phyloP scores from a whole-genome alignment of 1,284 basidiomycete genomes.

The Trichosporon sp. region DNA sequence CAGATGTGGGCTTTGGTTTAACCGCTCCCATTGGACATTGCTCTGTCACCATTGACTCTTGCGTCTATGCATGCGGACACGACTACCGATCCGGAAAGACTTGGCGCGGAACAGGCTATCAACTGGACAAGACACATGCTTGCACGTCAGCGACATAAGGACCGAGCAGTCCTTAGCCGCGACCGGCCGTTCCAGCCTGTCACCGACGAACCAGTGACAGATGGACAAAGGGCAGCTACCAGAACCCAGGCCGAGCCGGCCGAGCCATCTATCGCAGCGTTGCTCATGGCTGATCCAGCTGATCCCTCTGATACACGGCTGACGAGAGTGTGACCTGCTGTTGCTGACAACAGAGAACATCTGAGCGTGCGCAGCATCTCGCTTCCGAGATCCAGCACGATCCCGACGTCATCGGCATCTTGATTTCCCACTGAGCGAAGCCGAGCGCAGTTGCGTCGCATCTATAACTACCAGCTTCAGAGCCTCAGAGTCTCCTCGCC shows the following conservation, averaged over 20 bases:
- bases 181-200: too few species aligned
- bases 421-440: not conserved
- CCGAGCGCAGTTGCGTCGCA: too few species aligned
- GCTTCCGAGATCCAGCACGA: not conserved
- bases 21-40: not conserved
- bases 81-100: not conserved
- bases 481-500: not conserved
- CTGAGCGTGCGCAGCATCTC: not conserved
- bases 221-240: too few species aligned
- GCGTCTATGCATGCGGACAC: not conserved
- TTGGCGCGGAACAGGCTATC: not conserved
- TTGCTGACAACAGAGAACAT: not conserved
- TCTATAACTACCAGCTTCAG: too few species aligned
- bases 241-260: too few species aligned
- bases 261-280: too few species aligned
- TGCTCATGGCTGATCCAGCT: too few species aligned
- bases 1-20: not conserved
- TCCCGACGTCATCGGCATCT: constrained; percentile 3
- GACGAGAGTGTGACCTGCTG: too few species aligned
- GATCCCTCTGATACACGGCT: too few species aligned
- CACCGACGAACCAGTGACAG: too few species aligned
- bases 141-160: too few species aligned
- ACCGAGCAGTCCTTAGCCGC: too few species aligned
- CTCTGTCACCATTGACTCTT: not conserved
- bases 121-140: not conserved